Base-by-base conservation (phyloP, 495 filamentous ascomycete species). In the Podospora bellae-mahoneyi region DNA sequence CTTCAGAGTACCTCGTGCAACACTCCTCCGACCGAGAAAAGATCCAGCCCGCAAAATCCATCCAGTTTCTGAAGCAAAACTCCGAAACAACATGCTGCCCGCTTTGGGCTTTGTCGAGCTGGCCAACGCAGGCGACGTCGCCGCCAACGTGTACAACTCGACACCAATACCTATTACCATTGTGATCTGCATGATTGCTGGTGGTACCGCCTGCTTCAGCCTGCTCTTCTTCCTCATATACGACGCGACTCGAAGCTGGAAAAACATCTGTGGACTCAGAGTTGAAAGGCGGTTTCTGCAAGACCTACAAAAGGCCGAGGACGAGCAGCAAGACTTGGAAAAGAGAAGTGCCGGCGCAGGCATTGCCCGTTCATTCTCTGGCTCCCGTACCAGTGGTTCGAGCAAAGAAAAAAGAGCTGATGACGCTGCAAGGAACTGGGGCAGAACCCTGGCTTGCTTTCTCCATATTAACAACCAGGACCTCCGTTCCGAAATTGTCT, bases 81-180 rank as follows among this genome's bases (percentile, higher is more conserved):
- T 83, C 65, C 74, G 74, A 9, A 86, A 86, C 73, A 83, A 76
- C 62, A 74, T 86, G 1, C 78, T 85, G 20, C 76, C 78, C 0
- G 77, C 80, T 58, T 79, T 84, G 0, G 84, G 82, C 1, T 83
- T 79, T 62, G 77, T 86, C 32, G 84, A 86, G 66, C 76, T 85
- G 18, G 82, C 81, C 56, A 86, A 86, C 62, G 83, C 81, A 0
- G 81, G 78, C 2, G 84, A 86, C 68, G 85, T 86, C 56, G 81
- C 84, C 0, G 83, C 84, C 16, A 86, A 86, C 56, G 81, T 84
- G 6, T 86, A 82, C 83, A 86, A 86, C 58, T 62, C 80, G 27
- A 76, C 78, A 39, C 84, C 83, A 0, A 76, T 84, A 2, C 83
- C 84, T 3, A 74, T 60, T 2, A 80, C 80, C 59, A 82, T 81